These are phyloP conservation scores for Dactylella cylindrospora DNA, from an alignment of 2,329 filamentous ascomycete genomes.

Conservation along the genomic window DNA sequence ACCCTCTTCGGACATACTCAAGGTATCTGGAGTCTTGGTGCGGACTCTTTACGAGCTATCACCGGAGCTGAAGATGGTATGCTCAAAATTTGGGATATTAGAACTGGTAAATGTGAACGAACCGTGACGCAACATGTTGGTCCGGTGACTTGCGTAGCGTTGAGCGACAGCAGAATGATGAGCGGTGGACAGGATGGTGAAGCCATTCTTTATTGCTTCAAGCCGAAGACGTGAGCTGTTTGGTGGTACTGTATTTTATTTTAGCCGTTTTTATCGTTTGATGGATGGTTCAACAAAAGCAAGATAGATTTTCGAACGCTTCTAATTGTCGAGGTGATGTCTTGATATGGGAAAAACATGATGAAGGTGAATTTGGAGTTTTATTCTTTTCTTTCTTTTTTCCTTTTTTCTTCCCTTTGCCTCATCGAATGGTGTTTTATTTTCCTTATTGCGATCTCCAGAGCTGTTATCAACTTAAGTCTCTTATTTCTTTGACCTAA, in stretches of 20 bases:
- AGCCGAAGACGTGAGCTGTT: slow-evolving; percentile 48
- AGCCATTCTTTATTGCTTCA: slow-evolving; percentile 79
- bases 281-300: no score
- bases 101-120: slow-evolving; percentile 85
- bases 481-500: background rate
- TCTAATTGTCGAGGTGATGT: no score
- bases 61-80: slow-evolving; percentile 89
- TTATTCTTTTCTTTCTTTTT: background rate
- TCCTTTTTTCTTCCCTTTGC: background rate
- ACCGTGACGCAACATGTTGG: slow-evolving; percentile 89
- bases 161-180: slow-evolving; percentile 85
- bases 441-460: background rate
- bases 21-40: slow-evolving; percentile 89
- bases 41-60: slow-evolving; percentile 83
- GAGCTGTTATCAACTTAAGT: background rate
- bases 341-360: no score
- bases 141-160: slow-evolving; percentile 86
- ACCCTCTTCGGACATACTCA: slow-evolving; percentile 97
- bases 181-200: slow-evolving; percentile 93
- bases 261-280: no score
- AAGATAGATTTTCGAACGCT: no score
- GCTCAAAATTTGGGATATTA: slow-evolving; percentile 93
- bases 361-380: slow-evolving; percentile 11
- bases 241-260: background rate
- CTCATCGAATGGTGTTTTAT: background rate